A percentile compares a stretch with the other conserved stretches of the same genome.
Conservation (phyloP, 257 asterid genomes). For the Jacaranda mimosifolia region DNA sequence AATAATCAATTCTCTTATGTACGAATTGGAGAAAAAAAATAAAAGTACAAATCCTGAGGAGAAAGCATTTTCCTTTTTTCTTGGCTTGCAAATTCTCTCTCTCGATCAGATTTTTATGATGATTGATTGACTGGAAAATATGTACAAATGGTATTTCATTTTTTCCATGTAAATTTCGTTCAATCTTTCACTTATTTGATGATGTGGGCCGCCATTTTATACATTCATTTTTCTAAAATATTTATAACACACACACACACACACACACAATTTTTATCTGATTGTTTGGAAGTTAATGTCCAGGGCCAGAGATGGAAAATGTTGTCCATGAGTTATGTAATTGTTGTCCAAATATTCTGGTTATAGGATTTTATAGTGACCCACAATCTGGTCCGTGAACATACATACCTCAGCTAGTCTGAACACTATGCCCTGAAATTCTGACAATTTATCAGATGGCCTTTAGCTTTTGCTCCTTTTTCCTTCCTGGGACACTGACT, state of each 20-base stretch:
- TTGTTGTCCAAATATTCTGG: slow-evolving; percentile 25
- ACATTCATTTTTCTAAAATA: slow-evolving; percentile 31
- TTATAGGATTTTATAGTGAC: slow-evolving; percentile 21
- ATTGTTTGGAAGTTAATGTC: slow-evolving; percentile 29
- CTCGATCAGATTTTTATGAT: slow-evolving; percentile 53
- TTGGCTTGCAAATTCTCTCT: slow-evolving; percentile 2
- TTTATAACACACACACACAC: neutral
- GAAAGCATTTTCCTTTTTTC: neutral
- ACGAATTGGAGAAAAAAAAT: too few species aligned
- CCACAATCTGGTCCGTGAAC: neutral
- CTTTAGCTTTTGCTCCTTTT: slow-evolving; percentile 55
- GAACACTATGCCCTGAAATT: slow-evolving; percentile 61
- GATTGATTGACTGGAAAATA: slow-evolving; percentile 66
- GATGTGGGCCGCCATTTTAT: slow-evolving; percentile 81
- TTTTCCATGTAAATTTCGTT: slow-evolving; percentile 28
- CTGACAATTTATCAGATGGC: slow-evolving; percentile 56
- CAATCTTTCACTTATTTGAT: slow-evolving; percentile 55
- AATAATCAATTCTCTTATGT: too few species aligned
- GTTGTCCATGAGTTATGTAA: slow-evolving; percentile 36
- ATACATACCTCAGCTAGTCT: slow-evolving; percentile 64
- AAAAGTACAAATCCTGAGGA: too few species aligned
- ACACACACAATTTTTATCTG: neutral
- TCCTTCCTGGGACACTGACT: slow-evolving; percentile 41
- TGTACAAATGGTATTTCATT: slow-evolving; percentile 43
- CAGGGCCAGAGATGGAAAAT: slow-evolving; percentile 29